Conservation (phyloP, 768 basidiomycete species). For the Amanita pseudoporphyria region DNA sequence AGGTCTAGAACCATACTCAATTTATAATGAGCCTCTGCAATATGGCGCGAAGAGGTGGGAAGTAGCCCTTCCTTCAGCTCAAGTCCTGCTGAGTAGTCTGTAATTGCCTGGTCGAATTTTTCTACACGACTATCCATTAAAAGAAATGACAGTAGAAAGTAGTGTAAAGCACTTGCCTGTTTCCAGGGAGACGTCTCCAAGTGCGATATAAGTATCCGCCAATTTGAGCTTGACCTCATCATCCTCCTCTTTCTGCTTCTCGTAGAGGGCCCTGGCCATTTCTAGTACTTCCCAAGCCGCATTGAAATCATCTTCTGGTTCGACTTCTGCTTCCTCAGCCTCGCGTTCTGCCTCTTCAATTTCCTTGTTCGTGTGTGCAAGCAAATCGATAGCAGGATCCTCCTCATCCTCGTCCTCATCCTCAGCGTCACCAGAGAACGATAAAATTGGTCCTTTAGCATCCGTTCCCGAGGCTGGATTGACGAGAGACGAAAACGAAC, state of each 20-base stretch:
- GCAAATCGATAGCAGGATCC: conserved; percentile 51
- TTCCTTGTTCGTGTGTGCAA: conserved; percentile 37
- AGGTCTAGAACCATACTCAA: conserved; percentile 90
- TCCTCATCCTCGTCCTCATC: conserved; percentile 43
- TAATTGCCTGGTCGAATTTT: conserved; percentile 92
- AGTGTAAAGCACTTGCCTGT: conserved; percentile 52
- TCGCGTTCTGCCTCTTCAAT: conserved; percentile 40
- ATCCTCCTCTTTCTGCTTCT: conserved; percentile 50
- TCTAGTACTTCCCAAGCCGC: conserved; percentile 98
- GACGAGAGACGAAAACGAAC: background rate
- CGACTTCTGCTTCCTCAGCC: conserved; percentile 48
- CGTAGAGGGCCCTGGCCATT: conserved; percentile 80
- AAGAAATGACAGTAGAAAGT: background rate
- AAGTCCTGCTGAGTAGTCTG: conserved; percentile 76
- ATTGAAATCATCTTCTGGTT: conserved; percentile 96
- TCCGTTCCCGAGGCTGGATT: conserved; percentile 21
- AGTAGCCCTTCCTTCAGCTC: conserved; percentile 64
- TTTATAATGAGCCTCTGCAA: conserved; percentile 92
- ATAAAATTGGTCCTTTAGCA: conserved; percentile 51
- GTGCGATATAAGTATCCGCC: conserved; percentile 82
- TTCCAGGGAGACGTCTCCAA: conserved; percentile 96
- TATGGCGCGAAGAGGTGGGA: conserved; percentile 82
- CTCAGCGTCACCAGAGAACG: conserved; percentile 71
- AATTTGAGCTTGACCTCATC: conserved; percentile 68
- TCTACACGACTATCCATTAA: conserved; percentile 44